phyloP scores from a whole-genome alignment of 371 early-diverging fungal genomes.

The Mucor plumbeus region DNA sequence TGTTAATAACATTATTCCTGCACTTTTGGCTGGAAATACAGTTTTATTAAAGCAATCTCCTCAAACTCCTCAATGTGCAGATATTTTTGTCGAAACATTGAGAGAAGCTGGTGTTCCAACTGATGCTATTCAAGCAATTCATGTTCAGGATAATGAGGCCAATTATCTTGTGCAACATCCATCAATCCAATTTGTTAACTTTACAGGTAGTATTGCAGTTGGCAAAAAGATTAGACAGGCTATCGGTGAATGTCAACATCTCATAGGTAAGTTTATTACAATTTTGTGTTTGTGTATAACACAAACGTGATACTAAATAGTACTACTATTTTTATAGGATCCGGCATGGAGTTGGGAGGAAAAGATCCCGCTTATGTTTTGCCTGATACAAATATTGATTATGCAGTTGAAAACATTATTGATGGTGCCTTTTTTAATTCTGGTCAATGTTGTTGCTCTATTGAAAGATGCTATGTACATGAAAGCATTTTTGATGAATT shows the following conservation, averaged over 20 bases:
- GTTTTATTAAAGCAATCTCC: conserved; percentile 86
- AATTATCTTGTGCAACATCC: conserved; percentile 61
- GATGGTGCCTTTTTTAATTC: conserved; percentile 88
- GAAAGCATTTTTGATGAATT: conserved; percentile 76
- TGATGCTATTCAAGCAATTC: conserved; percentile 70
- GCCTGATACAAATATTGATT: conserved; percentile 73
- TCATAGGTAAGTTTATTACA: conserved; percentile 59
- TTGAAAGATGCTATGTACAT: conserved; percentile 88
- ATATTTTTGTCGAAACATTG: conserved; percentile 70
- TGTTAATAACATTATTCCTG: conserved; percentile 81
- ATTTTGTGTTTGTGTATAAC: background rate
- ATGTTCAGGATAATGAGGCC: conserved; percentile 64
- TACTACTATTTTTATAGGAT: conserved; percentile 37
- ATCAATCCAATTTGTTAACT: conserved; percentile 72
- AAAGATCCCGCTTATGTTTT: conserved; percentile 89
- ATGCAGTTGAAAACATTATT: conserved; percentile 76
- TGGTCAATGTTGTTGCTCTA: conserved; percentile 86
- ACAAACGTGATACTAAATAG: background rate
- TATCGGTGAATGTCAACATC: conserved; percentile 59
- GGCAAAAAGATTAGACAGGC: conserved; percentile 72
- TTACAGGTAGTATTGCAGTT: conserved; percentile 84
- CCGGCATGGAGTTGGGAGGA: conserved; percentile 86
- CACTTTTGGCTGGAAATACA: conserved; percentile 79
- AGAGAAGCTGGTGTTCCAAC: conserved; percentile 75
- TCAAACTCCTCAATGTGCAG: conserved; percentile 81